Evolutionary conservation across 129 eudicot species (phyloP), one percentile per base, ranked within the genome.

Genomic region (Tanacetum coccineum): DNA sequence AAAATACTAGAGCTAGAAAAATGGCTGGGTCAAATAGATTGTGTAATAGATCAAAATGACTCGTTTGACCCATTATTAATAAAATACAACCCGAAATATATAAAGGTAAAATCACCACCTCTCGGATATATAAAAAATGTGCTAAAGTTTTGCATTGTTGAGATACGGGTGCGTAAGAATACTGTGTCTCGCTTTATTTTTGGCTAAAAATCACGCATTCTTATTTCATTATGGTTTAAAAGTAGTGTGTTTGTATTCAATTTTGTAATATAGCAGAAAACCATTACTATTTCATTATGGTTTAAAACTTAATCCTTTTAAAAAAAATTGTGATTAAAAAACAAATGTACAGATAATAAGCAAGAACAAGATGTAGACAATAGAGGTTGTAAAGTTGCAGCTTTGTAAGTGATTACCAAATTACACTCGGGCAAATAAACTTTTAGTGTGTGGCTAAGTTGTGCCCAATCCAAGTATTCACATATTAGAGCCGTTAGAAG

Each of bases 391-490:
- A 55, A 26, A 58, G 36, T 59, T 64, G 59, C 18, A 55, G 18
- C 59, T 63, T 73, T 12, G 60, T 17, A 47, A 3, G 60, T 57
- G 19, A 78, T 67, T 89, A 93, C 99, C 99, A 93, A 50, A 78
- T 93, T 93, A 63, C 90, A 86, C 79, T 89, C 99, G 3, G 99
- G 95, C 66, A 86, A 64, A 79, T 86, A 93, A 64, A 93, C 93
- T 79, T 93, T 93, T 48, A 80, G 69, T 3, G 99, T 88, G 79
- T 93, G 96, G 80, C 58, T 83, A 57, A 93, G 81, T 72, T 89
- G 85, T 65, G 99, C 96, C 99, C 99, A 89, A 72, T 93, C 99
- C 89, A 93, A 74, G 79, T 93, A 93, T 79, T 93, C 99, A 79
- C 99, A 93, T 76, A 93, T 72, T 61, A 93, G 77, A 45, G 99